A percentile compares a stretch with the other conserved stretches of the same genome.
phyloP scores from a whole-genome alignment of 371 early-diverging fungal species.

The Circinella umbellata region DNA sequence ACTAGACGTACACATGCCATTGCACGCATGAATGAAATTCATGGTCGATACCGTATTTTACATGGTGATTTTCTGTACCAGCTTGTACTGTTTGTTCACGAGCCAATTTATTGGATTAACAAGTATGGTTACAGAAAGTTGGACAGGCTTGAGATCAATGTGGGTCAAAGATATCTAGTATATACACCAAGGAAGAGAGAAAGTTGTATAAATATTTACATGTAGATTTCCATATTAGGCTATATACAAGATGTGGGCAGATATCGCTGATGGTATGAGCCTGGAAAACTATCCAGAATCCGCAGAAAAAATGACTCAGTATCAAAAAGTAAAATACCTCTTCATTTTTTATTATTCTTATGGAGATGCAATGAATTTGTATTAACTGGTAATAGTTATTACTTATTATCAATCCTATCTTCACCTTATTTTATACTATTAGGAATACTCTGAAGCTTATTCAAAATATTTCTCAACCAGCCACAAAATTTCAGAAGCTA shows the following conservation, averaged over 20 bases:
- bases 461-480: slow-evolving; percentile 25
- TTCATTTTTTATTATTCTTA: too few relatives aligned
- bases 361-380: too few relatives aligned
- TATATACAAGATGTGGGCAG: slow-evolving; percentile 48
- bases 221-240: slow-evolving; percentile 12
- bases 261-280: slow-evolving; percentile 43
- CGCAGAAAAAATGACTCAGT: slow-evolving; percentile 36
- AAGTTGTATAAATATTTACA: background rate
- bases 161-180: background rate
- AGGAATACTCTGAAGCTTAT: slow-evolving; percentile 18
- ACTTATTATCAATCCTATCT: background rate
- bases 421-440: background rate
- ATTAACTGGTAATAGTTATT: too few relatives aligned
- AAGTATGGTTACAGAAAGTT: slow-evolving; percentile 50
- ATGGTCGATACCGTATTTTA: slow-evolving; percentile 50
- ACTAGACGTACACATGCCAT: slow-evolving; percentile 3
- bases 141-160: slow-evolving; percentile 47
- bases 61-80: slow-evolving; percentile 57
- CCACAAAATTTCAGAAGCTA: slow-evolving; percentile 29
- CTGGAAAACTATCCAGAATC: slow-evolving; percentile 58
- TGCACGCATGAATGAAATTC: slow-evolving; percentile 54
- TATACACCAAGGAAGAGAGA: too few relatives aligned
- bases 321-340: slow-evolving; percentile 20
- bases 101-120: slow-evolving; percentile 44
- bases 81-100: slow-evolving; percentile 44